Conservation (phyloP, 192 early-diverging fungal genomes). For the Linnemannia hyalina region DNA sequence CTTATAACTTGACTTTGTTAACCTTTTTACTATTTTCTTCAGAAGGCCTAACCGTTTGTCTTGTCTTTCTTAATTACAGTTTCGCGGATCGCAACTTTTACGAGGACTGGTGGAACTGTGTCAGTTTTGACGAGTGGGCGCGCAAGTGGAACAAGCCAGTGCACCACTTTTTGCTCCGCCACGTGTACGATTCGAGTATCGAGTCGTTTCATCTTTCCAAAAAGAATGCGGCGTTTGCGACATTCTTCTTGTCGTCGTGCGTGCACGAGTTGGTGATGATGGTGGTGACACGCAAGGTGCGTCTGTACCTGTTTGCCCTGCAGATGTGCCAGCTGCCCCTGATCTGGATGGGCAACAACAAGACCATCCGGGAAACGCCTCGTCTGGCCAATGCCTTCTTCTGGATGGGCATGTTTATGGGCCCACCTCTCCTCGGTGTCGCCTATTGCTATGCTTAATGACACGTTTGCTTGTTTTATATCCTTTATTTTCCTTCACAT, state of each 20-base stretch:
- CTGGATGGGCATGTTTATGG: constrained; percentile 92
- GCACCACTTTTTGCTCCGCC: constrained; percentile 91
- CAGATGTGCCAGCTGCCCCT: constrained; percentile 95
- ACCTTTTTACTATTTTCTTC: neutral
- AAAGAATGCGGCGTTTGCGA: constrained; percentile 78
- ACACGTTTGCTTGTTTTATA: neutral
- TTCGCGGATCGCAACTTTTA: constrained; percentile 99
- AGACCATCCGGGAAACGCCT: constrained; percentile 69
- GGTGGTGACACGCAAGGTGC: constrained; percentile 72
- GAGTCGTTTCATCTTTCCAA: constrained; percentile 77
- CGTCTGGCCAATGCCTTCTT: constrained; percentile 87
- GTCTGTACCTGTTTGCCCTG: constrained; percentile 84
- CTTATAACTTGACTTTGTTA: neutral
- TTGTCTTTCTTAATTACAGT: constrained; percentile 6
- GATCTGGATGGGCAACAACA: constrained; percentile 76
- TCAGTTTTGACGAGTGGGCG: constrained; percentile 92
- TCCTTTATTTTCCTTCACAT: neutral
- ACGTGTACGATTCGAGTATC: constrained; percentile 90
- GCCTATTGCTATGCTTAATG: constrained; percentile 72
- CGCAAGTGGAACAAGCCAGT: constrained; percentile 98
- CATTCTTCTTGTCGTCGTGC: constrained; percentile 83
- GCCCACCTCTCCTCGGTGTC: constrained; percentile 84
- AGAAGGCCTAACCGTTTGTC: neutral
- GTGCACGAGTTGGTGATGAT: constrained; percentile 89
- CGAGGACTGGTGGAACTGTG: constrained; percentile 98